These are phyloP conservation scores for Diospyros lotus DNA, from an alignment of 148 eudicot genomes.

Conservation along the genomic window DNA sequence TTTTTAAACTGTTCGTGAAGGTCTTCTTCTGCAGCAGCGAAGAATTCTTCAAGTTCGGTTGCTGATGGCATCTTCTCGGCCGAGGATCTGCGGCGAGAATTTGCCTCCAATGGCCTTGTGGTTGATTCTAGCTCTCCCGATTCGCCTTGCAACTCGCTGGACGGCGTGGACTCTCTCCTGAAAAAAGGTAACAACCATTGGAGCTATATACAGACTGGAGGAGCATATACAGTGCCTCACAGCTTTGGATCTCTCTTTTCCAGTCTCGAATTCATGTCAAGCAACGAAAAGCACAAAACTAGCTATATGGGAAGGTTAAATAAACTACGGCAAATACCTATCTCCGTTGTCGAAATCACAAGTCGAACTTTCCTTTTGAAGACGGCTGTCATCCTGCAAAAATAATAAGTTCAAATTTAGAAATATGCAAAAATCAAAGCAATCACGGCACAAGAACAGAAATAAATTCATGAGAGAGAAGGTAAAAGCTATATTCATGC, in stretches of 20 bases:
- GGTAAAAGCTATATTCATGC: neutral
- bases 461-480: neutral
- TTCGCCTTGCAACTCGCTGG: slow-evolving; percentile 16
- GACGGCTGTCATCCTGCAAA: slow-evolving; percentile 1
- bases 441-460: neutral
- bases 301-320: neutral
- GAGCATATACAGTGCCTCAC: neutral
- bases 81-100: slow-evolving; percentile 15
- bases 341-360: slow-evolving; percentile 14
- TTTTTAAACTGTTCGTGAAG: slow-evolving; percentile 51
- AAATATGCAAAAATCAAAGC: neutral
- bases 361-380: slow-evolving; percentile 9
- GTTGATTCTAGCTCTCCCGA: slow-evolving; percentile 26
- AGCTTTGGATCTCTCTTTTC: neutral
- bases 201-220: neutral
- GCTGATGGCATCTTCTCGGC: slow-evolving; percentile 51
- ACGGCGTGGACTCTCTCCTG: slow-evolving; percentile 31
- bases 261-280: slow-evolving; percentile 4
- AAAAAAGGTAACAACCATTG: neutral
- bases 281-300: slow-evolving; percentile 2
- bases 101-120: slow-evolving; percentile 10
- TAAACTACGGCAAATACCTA: slow-evolving; percentile 12
- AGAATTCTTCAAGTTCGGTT: slow-evolving; percentile 68
- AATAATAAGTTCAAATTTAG: neutral
- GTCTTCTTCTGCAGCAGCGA: slow-evolving; percentile 53